Evolutionary conservation across 2,329 filamentous ascomycete genomes (phyloP).

Genomic region (Clarireedia hainanense): DNA sequence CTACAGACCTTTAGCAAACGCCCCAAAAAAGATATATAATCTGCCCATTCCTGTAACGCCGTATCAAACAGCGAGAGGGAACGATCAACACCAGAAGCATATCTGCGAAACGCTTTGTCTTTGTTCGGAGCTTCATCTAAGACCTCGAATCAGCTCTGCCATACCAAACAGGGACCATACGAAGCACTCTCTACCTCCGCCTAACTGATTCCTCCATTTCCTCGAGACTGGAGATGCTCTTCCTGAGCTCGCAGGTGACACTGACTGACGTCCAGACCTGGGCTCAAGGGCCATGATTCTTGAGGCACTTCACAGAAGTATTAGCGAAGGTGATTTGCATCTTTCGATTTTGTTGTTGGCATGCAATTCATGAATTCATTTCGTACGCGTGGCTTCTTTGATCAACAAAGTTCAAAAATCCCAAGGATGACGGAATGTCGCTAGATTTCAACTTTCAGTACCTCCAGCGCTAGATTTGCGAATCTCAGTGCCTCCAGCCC

Average conservation of each 20-base stretch:
- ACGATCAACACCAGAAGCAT: constrained; percentile 81
- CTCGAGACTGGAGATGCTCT: constrained; percentile 67
- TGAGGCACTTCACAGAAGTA: constrained; percentile 19
- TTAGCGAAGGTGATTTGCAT: constrained; percentile 18
- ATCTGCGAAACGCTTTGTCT: constrained; percentile 73
- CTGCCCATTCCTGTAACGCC: constrained; percentile 94
- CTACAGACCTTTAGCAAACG: constrained; percentile 71
- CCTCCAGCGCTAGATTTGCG: neutral
- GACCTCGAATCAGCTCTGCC: constrained; percentile 2
- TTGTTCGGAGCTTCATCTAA: constrained; percentile 48
- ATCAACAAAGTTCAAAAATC: constrained; percentile 1
- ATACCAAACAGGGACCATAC: neutral
- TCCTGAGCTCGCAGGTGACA: constrained; percentile 77
- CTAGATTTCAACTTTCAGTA: constrained; percentile 1
- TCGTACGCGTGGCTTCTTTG: constrained; percentile 18
- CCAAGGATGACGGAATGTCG: constrained; percentile 9
- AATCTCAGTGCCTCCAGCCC: constrained; percentile 1
- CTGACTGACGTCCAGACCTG: constrained; percentile 46
- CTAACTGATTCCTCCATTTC: constrained; percentile 69
- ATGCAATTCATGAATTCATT: constrained; percentile 8
- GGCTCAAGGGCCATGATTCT: constrained; percentile 57
- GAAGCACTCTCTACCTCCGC: constrained; percentile 54
- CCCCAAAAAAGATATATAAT: constrained; percentile 96
- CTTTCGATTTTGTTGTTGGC: constrained; percentile 8
- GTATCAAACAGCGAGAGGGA: constrained; percentile 87